Evolutionary conservation across 306 rosid species (phyloP), one percentile per base, ranked within the genome.

Genomic region (Alnus glutinosa): DNA sequence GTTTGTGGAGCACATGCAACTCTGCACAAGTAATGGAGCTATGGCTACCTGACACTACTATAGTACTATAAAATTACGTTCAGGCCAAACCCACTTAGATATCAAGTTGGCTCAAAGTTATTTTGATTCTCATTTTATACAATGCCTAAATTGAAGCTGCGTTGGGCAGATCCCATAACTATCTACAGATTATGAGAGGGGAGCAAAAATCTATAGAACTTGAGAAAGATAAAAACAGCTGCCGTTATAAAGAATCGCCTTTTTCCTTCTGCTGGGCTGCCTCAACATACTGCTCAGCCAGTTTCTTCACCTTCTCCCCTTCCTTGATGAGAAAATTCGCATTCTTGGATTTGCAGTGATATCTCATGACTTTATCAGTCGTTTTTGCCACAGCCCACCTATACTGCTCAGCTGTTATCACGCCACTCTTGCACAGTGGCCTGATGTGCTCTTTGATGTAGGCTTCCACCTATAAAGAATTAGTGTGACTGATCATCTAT

Each of bases 261-360:
- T 82, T 84, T 77, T 81, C 87, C 82, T 90, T 89, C 77, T 92
- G 89, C 76, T 85, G 97, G 75, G 93, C 91, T 51, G 99, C 62
- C 88, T 96, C 97, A 23, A 85, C 88, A 59, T 96, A 96, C 89
- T 93, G 94, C 89, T 88, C 96, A 0, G 98, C 97, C 5, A 96
- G 99, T 84, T 91, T 96, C 91, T 91, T 96, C 85, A 96, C 97
- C 89, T 96, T 96, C 83, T 96, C 98, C 7, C 98, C 99, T 84
- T 96, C 99, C 87, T 96, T 96, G 19, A 96, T 89, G 71, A 96
- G 96, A 81, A 96, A 96, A 85, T 85, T 89, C 55, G 99, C 98
- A 73, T 88, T 93, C 89, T 88, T 96, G 82, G 97, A 89, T 78
- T 91, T 91, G 79, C 73, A 77, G 73, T 96, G 99, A 87, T 91